phyloP scores from a whole-genome alignment of 306 rosid genomes.

The Senna siamea region DNA sequence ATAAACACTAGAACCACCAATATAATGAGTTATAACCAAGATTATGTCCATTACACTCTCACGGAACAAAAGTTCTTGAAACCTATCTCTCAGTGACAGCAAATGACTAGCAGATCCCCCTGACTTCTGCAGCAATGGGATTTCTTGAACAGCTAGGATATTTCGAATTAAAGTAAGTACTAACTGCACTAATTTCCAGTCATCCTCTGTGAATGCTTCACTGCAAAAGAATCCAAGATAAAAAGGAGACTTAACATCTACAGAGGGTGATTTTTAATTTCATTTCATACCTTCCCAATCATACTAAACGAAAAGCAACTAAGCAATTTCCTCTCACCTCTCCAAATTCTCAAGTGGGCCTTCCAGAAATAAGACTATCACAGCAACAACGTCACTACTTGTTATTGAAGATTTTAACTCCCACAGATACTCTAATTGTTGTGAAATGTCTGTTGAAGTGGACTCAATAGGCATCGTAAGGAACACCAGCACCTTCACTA shows the following conservation, averaged over 20 bases:
- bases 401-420: constrained; percentile 74
- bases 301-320: constrained; percentile 2
- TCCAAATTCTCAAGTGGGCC: constrained; percentile 89
- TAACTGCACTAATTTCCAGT: constrained; percentile 93
- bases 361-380: constrained; percentile 74
- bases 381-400: constrained; percentile 58
- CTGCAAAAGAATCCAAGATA: constrained; percentile 47
- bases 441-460: constrained; percentile 67
- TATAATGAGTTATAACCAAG: constrained; percentile 69
- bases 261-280: background rate
- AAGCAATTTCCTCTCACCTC: constrained; percentile 49
- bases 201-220: constrained; percentile 83
- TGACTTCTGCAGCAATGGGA: constrained; percentile 75
- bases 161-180: constrained; percentile 84
- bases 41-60: constrained; percentile 93
- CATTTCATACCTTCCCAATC: background rate
- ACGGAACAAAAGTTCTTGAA: constrained; percentile 75
- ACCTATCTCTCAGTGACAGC: constrained; percentile 70
- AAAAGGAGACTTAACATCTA: background rate
- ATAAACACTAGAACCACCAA: constrained; percentile 65
- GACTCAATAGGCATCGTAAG: constrained; percentile 91
- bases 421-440: constrained; percentile 89
- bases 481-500: constrained; percentile 94
- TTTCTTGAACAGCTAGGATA: constrained; percentile 84
- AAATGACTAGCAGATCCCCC: constrained; percentile 72